A percentile compares a stretch with the other conserved stretches of the same genome.
phyloP scores from a whole-genome alignment of 2,329 filamentous ascomycete genomes.

The Alternaria solani region DNA sequence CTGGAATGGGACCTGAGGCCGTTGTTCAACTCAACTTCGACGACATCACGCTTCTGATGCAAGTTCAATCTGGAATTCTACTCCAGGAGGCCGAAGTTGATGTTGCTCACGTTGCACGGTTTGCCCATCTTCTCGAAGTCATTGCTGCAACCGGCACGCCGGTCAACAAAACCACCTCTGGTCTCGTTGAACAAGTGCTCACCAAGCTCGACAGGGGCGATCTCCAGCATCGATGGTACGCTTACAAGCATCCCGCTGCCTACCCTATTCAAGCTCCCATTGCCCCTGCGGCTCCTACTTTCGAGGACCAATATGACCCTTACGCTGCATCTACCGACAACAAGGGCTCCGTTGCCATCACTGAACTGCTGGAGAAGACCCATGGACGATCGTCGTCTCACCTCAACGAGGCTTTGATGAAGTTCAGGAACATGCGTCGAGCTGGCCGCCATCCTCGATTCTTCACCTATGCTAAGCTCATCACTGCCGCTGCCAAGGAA shows the following conservation, averaged over 20 bases:
- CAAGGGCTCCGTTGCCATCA: constrained; percentile 89
- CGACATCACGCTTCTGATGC: constrained; percentile 66
- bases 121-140: constrained; percentile 68
- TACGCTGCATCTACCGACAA: constrained; percentile 91
- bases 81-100: constrained; percentile 59
- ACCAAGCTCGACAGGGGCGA: constrained; percentile 61
- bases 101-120: constrained; percentile 66
- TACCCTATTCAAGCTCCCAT: constrained; percentile 58
- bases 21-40: constrained; percentile 63
- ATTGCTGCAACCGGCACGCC: constrained; percentile 62
- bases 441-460: constrained; percentile 91
- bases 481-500: constrained; percentile 86
- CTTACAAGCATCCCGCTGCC: constrained; percentile 62
- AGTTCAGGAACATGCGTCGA: constrained; percentile 92
- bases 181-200: constrained; percentile 66
- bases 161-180: constrained; percentile 64
- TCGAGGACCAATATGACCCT: constrained; percentile 87
- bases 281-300: constrained; percentile 66
- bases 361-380: constrained; percentile 84
- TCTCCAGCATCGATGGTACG: constrained; percentile 65
- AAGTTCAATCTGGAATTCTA: constrained; percentile 65
- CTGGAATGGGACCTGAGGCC: constrained; percentile 66
- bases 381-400: constrained; percentile 76
- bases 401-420: constrained; percentile 79
- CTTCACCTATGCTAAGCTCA: constrained; percentile 96